A percentile compares a stretch with the other conserved stretches of the same genome.
Conservation (phyloP, 441 rosid species). For the Erodium texanum region DNA sequence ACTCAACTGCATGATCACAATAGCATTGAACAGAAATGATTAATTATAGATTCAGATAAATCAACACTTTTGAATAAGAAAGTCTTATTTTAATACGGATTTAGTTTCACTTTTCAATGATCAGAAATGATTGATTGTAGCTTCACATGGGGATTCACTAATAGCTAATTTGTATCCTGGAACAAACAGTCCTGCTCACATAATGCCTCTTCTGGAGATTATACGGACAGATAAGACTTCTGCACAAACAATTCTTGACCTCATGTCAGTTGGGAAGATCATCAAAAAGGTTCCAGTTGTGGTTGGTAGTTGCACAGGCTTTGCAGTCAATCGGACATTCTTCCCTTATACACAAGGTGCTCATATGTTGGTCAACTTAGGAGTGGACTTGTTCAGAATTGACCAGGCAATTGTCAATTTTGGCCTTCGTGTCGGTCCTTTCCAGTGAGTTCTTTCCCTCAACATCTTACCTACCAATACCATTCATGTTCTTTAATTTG, state of each 20-base stretch:
- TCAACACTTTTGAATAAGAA: background rate
- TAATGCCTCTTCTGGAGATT: conserved; percentile 96
- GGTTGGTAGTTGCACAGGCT: conserved; percentile 90
- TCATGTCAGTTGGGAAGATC: conserved; percentile 69
- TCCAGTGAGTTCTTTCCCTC: conserved; percentile 56
- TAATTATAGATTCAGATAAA: conserved; percentile 1
- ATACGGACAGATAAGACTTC: conserved; percentile 78
- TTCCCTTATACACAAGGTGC: conserved; percentile 80
- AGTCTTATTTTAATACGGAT: background rate
- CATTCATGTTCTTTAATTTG: conserved; percentile 10
- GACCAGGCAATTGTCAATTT: conserved; percentile 67
- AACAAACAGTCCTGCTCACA: conserved; percentile 77
- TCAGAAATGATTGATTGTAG: background rate
- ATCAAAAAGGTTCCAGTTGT: conserved; percentile 93
- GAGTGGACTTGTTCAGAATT: conserved; percentile 82
- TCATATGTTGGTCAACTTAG: conserved; percentile 56
- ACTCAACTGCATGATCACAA: too few species aligned
- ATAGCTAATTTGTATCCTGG: conserved; percentile 10
- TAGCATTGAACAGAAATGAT: too few species aligned
- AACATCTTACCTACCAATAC: conserved; percentile 13
- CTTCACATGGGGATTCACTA: background rate
- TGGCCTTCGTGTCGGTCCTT: conserved; percentile 90
- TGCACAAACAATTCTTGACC: conserved; percentile 82
- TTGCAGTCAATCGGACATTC: conserved; percentile 89
- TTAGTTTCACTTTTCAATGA: background rate